Conservation (phyloP, 805 yeast genomes). For the Schwanniomyces vanrijiae region DNA sequence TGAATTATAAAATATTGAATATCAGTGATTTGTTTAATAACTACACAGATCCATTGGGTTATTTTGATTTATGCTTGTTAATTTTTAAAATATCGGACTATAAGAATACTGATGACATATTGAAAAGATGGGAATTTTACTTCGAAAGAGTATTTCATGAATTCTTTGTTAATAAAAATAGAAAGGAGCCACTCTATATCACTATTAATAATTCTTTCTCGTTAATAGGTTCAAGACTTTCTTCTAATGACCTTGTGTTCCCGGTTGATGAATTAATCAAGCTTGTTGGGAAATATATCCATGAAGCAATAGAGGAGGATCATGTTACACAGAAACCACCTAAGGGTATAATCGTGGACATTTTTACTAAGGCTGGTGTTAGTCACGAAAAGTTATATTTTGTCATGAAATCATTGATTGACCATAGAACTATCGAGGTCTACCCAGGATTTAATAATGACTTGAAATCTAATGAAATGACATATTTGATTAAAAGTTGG, state of each 20-base stretch:
- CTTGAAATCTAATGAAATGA: conserved; percentile 53
- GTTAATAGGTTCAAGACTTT: conserved; percentile 61
- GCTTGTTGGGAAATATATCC: conserved; percentile 57
- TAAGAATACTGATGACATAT: conserved; percentile 79
- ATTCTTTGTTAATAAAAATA: conserved; percentile 17
- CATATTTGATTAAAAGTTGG: conserved; percentile 66
- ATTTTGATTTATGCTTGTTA: conserved; percentile 74
- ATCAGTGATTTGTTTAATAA: conserved; percentile 82
- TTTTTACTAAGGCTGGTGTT: conserved; percentile 64
- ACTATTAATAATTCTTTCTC: conserved; percentile 39
- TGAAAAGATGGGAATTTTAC: conserved; percentile 75
- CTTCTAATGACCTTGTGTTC: conserved; percentile 73
- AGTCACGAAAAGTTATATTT: conserved; percentile 65
- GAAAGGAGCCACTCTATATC: conserved; percentile 37
- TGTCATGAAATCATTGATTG: conserved; percentile 60
- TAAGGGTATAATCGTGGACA: conserved; percentile 58
- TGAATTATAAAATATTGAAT: conserved; percentile 65
- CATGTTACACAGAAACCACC: conserved; percentile 36
- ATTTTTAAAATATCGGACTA: conserved; percentile 84
- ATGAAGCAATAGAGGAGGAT: conserved; percentile 34
- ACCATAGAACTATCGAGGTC: conserved; percentile 54
- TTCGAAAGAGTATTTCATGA: conserved; percentile 51
- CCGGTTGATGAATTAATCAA: conserved; percentile 74
- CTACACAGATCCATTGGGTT: conserved; percentile 84
- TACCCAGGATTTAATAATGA: conserved; percentile 44